phyloP scores from a whole-genome alignment of 371 early-diverging fungal genomes.

The Nematocida homosporus region DNA sequence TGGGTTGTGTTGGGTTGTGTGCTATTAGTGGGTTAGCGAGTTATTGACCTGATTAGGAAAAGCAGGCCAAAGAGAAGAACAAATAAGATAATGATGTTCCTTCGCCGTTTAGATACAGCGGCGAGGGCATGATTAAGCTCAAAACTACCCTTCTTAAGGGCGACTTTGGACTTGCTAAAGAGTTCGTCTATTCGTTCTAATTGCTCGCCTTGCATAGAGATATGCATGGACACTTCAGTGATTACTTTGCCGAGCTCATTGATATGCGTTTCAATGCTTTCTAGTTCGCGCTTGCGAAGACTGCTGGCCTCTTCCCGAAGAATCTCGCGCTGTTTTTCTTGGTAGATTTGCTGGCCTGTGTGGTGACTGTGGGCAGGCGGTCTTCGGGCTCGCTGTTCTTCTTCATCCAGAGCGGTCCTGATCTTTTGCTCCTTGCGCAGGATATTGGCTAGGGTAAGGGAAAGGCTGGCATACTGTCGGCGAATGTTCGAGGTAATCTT shows the following conservation, averaged over 20 bases:
- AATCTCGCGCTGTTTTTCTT: slow-evolving; percentile 7
- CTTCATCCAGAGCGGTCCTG: neutral
- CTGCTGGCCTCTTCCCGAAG: slow-evolving; percentile 47
- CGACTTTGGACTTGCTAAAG: slow-evolving; percentile 23
- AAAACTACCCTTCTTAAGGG: slow-evolving; percentile 28
- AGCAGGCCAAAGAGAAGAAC: slow-evolving; percentile 33
- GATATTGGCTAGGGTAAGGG: neutral
- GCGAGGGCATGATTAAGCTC: slow-evolving; percentile 30
- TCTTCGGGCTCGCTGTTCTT: neutral
- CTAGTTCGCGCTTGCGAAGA: slow-evolving; percentile 50
- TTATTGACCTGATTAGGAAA: slow-evolving; percentile 22
- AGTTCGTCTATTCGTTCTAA: slow-evolving; percentile 66
- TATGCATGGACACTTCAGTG: slow-evolving; percentile 67
- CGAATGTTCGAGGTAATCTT: neutral
- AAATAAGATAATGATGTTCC: slow-evolving; percentile 35
- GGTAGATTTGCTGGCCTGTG: neutral
- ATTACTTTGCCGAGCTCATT: slow-evolving; percentile 68
- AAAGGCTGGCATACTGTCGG: slow-evolving; percentile 15
- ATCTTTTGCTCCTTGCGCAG: neutral
- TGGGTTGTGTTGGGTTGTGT: neutral
- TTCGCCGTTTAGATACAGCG: slow-evolving; percentile 27
- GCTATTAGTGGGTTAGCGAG: too few relatives aligned
- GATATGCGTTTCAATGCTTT: slow-evolving; percentile 63
- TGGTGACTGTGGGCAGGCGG: neutral
- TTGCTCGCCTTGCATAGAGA: slow-evolving; percentile 66